A percentile compares a stretch with the other conserved stretches of the same genome.
These are phyloP conservation scores for Cercospora sesami DNA, from an alignment of 2,329 filamentous ascomycete species.

Conservation along the genomic window DNA sequence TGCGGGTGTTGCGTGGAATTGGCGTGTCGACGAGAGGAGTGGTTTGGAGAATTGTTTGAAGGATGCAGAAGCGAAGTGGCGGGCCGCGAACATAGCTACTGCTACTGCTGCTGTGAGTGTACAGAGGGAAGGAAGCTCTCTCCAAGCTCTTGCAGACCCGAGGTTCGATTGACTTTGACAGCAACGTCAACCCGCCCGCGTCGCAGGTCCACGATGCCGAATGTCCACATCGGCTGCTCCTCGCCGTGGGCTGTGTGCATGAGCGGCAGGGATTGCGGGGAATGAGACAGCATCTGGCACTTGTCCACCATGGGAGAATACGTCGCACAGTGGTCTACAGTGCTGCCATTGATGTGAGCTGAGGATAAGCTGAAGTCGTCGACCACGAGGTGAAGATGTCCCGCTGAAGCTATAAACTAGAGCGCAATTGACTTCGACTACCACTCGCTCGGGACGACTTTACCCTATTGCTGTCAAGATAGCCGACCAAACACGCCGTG, in stretches of 20 bases:
- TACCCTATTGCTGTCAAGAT: slow-evolving; percentile 1
- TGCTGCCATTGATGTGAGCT: background rate
- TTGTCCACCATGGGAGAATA: background rate
- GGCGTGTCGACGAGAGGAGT: slow-evolving; percentile 19
- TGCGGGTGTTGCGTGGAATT: slow-evolving; percentile 66
- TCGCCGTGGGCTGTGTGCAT: background rate
- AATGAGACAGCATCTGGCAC: background rate
- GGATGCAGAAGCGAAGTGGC: slow-evolving; percentile 24
- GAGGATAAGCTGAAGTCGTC: background rate
- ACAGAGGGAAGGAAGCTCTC: slow-evolving; percentile 1
- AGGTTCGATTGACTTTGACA: slow-evolving; percentile 10
- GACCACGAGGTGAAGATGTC: background rate
- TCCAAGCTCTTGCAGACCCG: slow-evolving; percentile 8
- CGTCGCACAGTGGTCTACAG: background rate
- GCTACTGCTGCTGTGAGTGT: slow-evolving; percentile 6
- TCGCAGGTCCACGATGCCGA: background rate
- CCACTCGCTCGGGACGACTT: background rate
- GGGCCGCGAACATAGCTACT: slow-evolving; percentile 35
- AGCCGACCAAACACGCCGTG: background rate
- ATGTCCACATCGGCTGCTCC: background rate
- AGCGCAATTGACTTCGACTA: slow-evolving; percentile 2
- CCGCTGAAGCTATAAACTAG: background rate
- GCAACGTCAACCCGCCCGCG: background rate
- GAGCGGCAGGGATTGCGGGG: background rate
- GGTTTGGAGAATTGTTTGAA: slow-evolving; percentile 9